A percentile compares a stretch with the other conserved stretches of the same genome.
phyloP scores from a whole-genome alignment of 192 early-diverging fungal species.

The Backusella luteola region DNA sequence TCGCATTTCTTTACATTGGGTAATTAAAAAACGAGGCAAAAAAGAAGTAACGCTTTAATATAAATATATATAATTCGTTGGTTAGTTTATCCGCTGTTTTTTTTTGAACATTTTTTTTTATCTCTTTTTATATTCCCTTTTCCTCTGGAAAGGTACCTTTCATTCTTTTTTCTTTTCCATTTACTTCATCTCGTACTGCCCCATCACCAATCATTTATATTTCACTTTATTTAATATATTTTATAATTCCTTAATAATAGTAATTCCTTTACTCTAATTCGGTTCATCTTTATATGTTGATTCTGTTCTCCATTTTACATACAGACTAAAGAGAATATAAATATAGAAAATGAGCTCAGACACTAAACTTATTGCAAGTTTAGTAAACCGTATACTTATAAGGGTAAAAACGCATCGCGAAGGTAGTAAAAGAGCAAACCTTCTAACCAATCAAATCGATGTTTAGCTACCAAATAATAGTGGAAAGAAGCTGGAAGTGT shows the following conservation, averaged over 20 bases:
- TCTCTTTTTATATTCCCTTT: not conserved
- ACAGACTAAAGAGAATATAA: not conserved
- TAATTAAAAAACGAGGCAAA: not conserved
- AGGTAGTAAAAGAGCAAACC: conserved; percentile 1
- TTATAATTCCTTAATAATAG: not conserved
- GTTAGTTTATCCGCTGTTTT: not conserved
- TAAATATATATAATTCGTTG: not conserved
- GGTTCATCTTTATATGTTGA: not conserved
- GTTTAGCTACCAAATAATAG: conserved; percentile 74
- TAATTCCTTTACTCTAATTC: not conserved
- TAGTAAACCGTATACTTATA: conserved; percentile 41
- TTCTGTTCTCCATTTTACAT: not conserved
- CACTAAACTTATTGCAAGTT: conserved; percentile 39
- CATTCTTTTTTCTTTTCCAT: not conserved
- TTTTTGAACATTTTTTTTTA: not conserved
- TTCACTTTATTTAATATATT: not conserved
- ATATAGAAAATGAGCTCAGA: conserved; percentile 36
- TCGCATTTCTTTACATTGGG: not conserved
- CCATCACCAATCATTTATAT: not conserved
- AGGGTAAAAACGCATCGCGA: conserved; percentile 26
- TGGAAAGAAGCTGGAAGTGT: conserved; percentile 55
- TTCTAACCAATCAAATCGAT: not conserved
- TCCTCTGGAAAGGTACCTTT: not conserved
- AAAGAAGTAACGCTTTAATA: not conserved
- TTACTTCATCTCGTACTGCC: not conserved